phyloP scores from a whole-genome alignment of 2,329 filamentous ascomycete genomes.

The Alternaria brassicae region DNA sequence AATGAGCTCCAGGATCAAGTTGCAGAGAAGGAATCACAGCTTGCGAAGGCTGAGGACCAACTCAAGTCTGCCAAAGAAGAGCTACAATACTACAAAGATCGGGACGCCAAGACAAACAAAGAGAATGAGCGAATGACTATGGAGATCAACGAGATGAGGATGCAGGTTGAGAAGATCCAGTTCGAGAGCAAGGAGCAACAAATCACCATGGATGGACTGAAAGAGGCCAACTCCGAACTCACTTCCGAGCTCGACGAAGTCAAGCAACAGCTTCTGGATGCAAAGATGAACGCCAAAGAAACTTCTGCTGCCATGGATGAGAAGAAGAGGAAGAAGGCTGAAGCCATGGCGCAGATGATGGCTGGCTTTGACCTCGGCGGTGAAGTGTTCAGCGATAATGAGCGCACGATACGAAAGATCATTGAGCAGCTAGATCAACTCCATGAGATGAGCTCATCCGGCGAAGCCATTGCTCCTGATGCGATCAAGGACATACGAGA shows the following conservation, averaged over 20 bases:
- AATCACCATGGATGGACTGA: conserved; percentile 97
- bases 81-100: conserved; percentile 82
- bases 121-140: conserved; percentile 87
- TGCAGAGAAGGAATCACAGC: conserved; percentile 86
- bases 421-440: conserved; percentile 84
- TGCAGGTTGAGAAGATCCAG: conserved; percentile 93
- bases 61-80: conserved; percentile 87
- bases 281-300: conserved; percentile 96
- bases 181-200: conserved; percentile 97
- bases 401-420: conserved; percentile 80
- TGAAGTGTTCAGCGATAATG: conserved; percentile 92
- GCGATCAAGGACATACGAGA: conserved; percentile 79
- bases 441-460: conserved; percentile 75
- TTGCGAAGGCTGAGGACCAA: conserved; percentile 79
- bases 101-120: conserved; percentile 80
- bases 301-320: conserved; percentile 88
- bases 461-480: conserved; percentile 81
- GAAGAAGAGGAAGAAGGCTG: conserved; percentile 98
- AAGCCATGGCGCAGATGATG: conserved; percentile 99
- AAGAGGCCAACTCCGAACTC: conserved; percentile 93
- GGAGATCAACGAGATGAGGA: conserved; percentile 91
- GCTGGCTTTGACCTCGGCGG: conserved; percentile 94
- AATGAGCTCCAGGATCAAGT: conserved; percentile 98
- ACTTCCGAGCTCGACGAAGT: conserved; percentile 91
- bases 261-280: conserved; percentile 94